Percentiles rank a stretch among this genome's conserved stretches.
phyloP scores from a whole-genome alignment of 1,284 basidiomycete species.

The Agaricales sp. region DNA sequence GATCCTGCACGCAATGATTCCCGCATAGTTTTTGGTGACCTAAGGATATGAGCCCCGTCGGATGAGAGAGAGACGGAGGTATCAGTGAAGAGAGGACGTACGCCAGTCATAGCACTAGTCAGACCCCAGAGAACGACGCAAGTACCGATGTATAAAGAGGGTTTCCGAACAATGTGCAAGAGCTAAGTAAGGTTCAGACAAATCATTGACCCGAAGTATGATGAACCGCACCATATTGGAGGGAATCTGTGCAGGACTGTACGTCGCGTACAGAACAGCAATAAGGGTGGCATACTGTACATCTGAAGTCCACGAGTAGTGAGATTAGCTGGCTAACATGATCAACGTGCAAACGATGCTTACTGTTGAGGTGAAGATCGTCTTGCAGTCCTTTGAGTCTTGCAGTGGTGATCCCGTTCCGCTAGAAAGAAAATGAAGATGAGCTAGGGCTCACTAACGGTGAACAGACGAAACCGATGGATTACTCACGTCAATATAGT shows the following conservation, averaged over 20 bases:
- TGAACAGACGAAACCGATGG: conserved; percentile 19
- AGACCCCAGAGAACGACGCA: conserved; percentile 58
- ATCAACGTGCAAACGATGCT: conserved; percentile 6
- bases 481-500: conserved; percentile 44
- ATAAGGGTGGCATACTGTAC: conserved; percentile 51
- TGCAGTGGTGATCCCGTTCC: conserved; percentile 51
- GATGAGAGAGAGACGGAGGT: background rate
- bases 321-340: background rate
- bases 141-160: conserved; percentile 49
- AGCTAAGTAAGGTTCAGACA: conserved; percentile 22
- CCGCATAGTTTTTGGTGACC: conserved; percentile 44
- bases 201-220: background rate
- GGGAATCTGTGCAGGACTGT: conserved; percentile 52
- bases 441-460: conserved; percentile 1
- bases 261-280: conserved; percentile 49
- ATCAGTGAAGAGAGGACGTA: conserved; percentile 17
- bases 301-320: conserved; percentile 23
- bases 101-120: conserved; percentile 50
- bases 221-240: conserved; percentile 45
- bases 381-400: conserved; percentile 49
- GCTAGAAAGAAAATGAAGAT: conserved; percentile 22
- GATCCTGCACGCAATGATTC: conserved; percentile 47
- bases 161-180: conserved; percentile 43
- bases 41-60: conserved; percentile 13
- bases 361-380: conserved; percentile 43